Conservation (phyloP, 2,329 filamentous ascomycete species). For the Paramyrothecium roridum region DNA sequence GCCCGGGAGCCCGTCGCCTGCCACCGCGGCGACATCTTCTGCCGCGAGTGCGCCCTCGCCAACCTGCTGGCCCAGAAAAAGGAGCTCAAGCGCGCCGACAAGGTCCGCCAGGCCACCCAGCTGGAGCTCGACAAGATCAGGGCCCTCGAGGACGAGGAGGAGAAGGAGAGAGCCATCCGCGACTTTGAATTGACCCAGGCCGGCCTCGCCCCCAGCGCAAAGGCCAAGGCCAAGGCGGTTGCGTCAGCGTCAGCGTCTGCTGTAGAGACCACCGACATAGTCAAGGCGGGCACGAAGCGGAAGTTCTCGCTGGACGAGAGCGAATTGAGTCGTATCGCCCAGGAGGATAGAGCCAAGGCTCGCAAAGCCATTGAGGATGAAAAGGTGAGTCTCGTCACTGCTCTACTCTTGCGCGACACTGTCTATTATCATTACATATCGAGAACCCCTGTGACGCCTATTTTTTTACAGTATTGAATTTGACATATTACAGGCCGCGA, state of each 20-base stretch:
- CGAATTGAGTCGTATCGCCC: conserved; percentile 67
- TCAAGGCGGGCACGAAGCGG: conserved; percentile 50
- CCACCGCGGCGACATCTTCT: conserved; percentile 84
- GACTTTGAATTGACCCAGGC: conserved; percentile 87
- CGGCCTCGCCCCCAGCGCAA: conserved; percentile 48
- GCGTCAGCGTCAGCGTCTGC: conserved; percentile 2
- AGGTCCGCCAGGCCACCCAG: conserved; percentile 57
- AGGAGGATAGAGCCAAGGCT: conserved; percentile 66
- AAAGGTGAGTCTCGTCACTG: conserved; percentile 45
- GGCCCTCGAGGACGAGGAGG: conserved; percentile 64
- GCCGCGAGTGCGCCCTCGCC: conserved; percentile 85
- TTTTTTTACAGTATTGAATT: too few species aligned
- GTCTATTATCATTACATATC: too few species aligned
- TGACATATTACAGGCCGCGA: conserved; percentile 44
- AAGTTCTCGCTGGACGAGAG: conserved; percentile 75
- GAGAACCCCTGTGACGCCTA: too few species aligned
- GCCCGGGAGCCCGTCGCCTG: conserved; percentile 83
- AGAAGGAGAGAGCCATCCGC: conserved; percentile 63
- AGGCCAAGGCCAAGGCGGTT: conserved; percentile 35
- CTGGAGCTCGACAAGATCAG: conserved; percentile 61
- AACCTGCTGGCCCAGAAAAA: conserved; percentile 91
- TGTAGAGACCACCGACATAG: conserved; percentile 2
- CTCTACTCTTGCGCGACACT: neutral
- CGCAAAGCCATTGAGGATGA: conserved; percentile 70
- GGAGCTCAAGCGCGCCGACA: conserved; percentile 81